phyloP scores from a whole-genome alignment of 805 yeast species.

The Starmera dryadoides region DNA sequence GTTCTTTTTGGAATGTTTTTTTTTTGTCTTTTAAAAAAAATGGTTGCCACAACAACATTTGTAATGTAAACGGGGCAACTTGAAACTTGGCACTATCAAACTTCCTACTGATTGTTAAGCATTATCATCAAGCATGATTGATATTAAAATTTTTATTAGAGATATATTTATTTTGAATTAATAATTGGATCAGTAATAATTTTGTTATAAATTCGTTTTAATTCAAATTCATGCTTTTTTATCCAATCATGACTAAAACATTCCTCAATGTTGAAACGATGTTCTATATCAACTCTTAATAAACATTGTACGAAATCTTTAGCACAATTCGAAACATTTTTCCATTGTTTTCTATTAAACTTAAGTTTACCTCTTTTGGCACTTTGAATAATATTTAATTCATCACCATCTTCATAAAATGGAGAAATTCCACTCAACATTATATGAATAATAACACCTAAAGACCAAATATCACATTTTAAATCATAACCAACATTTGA shows the following conservation, averaged over 20 bases:
- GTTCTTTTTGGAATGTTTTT: too few species aligned
- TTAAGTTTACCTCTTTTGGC: slow-evolving; percentile 34
- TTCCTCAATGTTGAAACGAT: slow-evolving; percentile 29
- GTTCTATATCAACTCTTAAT: slow-evolving; percentile 28
- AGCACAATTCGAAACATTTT: slow-evolving; percentile 29
- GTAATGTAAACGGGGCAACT: background rate
- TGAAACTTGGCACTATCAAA: too few species aligned
- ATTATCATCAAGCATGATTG: background rate
- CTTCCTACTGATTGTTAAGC: too few species aligned
- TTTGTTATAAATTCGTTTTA: slow-evolving; percentile 29
- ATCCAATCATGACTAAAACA: slow-evolving; percentile 46
- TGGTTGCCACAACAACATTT: background rate
- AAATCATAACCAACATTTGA: slow-evolving; percentile 35
- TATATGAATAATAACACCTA: slow-evolving; percentile 55
- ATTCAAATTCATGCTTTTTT: slow-evolving; percentile 25
- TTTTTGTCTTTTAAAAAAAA: too few species aligned
- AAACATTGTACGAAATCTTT: slow-evolving; percentile 37
- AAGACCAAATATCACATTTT: slow-evolving; percentile 65
- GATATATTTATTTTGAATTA: background rate
- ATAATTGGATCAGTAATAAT: slow-evolving; percentile 5
- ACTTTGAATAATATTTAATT: slow-evolving; percentile 30
- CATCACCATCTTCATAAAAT: slow-evolving; percentile 42
- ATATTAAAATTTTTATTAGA: too few species aligned
- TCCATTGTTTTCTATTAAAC: slow-evolving; percentile 36
- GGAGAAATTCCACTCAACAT: slow-evolving; percentile 61